Base-by-base conservation (phyloP, 106 monocot genomes). In the Iris macrosiphon region DNA sequence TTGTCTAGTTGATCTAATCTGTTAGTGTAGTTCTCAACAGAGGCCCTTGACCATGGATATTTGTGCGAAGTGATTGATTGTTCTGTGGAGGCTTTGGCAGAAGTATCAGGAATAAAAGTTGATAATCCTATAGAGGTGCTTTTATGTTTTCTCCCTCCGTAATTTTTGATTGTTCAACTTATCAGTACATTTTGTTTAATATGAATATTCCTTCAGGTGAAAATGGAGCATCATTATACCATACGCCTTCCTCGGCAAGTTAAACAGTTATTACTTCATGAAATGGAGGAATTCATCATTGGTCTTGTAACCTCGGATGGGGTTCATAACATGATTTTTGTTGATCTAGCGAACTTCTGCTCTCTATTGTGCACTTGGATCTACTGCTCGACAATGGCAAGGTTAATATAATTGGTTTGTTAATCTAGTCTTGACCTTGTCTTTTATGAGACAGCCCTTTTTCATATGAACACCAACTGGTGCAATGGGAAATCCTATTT, bases 341-440 rank as follows among this genome's bases (percentile, higher is more conserved):
- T 79, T 46, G 60, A 70, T 51, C 46, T 85, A 16, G 13, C 85
- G 25, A 70, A 62, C 42, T n/a, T 64, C 16, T 89, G 89, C 45
- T 82, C 76, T 49, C 70, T 95, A 52, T 52, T 82, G 12, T 89
- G 70, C 71, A 89, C 82, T 82, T 57, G 45, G 55, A 65, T 79
- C 15, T 65, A 79, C 25, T 35, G 57, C 52, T 61, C 73, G 57
- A 10, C 71, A 30, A 45, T 76, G 20, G 45, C 74, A 55, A 72
- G 93, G 93, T 94, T 27, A 49, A 12, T 60, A n/a, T n/a, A n/a
- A n/a, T n/a, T n/a, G n/a, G n/a, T n/a, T n/a, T 46, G 2, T 41
- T 29, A 27, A 5, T 26, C 10, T 50, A 27, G 15, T 31, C 25
- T 32, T 50, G 43, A 18, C 16, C 37, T 21, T 60, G 26, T 24